phyloP scores from a whole-genome alignment of 2,329 filamentous ascomycete genomes.

The Hypoxylon sp. region DNA sequence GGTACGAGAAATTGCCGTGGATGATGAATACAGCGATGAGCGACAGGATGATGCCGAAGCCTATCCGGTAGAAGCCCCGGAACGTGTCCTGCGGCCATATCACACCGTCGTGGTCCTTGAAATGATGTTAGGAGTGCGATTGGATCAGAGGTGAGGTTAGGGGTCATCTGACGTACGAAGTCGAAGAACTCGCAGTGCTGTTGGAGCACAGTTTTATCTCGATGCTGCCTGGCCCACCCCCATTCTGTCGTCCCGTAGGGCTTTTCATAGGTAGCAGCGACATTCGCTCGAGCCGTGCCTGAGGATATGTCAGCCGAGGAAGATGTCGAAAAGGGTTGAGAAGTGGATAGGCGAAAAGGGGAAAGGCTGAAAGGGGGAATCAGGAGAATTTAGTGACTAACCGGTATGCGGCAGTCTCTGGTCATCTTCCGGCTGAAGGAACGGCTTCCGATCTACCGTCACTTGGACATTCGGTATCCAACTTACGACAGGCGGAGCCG shows the following conservation, averaged over 20 bases:
- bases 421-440: constrained; percentile 47
- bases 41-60: constrained; percentile 58
- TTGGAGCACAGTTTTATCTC: constrained; percentile 59
- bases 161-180: constrained; percentile 25
- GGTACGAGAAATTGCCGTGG: constrained; percentile 62
- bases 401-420: constrained; percentile 46
- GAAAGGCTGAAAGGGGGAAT: no score
- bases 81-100: constrained; percentile 66
- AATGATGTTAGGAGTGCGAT: background rate
- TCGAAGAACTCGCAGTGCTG: constrained; percentile 67
- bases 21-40: constrained; percentile 60
- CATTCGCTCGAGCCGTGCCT: constrained; percentile 53
- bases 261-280: constrained; percentile 51
- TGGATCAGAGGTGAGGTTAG: no score
- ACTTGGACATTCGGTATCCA: constrained; percentile 43
- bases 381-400: constrained; percentile 21
- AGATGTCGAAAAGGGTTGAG: background rate
- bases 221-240: constrained; percentile 49
- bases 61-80: constrained; percentile 58
- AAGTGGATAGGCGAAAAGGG: background rate
- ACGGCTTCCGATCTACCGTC: constrained; percentile 48
- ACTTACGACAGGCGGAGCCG: constrained; percentile 26
- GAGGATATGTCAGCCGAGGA: background rate
- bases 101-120: constrained; percentile 60
- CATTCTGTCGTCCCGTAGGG: constrained; percentile 52